phyloP scores from a whole-genome alignment of 2,329 filamentous ascomycete species.

The Hypoxylon sp. region DNA sequence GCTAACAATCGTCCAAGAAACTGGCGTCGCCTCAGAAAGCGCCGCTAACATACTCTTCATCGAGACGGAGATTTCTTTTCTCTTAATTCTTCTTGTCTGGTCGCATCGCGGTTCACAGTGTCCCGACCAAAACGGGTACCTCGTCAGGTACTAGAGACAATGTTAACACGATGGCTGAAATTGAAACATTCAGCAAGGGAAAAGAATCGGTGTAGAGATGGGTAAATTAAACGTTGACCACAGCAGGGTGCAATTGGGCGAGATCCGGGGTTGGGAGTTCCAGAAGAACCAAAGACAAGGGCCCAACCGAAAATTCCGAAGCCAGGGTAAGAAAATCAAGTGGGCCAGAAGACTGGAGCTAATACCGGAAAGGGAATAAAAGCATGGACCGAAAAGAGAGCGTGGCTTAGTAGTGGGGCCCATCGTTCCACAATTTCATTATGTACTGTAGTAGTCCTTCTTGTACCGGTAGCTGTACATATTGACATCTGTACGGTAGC shows the following conservation, averaged over 20 bases:
- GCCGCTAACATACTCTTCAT: constrained; percentile 27
- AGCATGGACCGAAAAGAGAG: constrained; percentile 28
- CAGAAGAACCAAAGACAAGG: constrained; percentile 27
- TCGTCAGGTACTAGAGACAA: constrained; percentile 6
- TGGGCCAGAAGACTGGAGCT: constrained; percentile 10
- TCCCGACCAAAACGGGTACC: constrained; percentile 4
- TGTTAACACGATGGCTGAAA: constrained; percentile 4
- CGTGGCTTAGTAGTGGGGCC: constrained; percentile 34
- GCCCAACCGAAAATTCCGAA: constrained; percentile 34
- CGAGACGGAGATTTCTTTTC: constrained; percentile 32
- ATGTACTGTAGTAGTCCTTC: constrained; percentile 3
- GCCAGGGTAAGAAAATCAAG: constrained; percentile 10
- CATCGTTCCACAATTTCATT: constrained; percentile 1
- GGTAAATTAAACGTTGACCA: constrained; percentile 43
- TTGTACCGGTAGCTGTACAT: too few relatives aligned
- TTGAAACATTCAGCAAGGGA: constrained; percentile 31
- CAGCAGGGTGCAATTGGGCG: constrained; percentile 40
- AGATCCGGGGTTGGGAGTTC: constrained; percentile 37
- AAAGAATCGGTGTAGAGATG: constrained; percentile 47
- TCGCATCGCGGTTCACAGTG: constrained; percentile 18
- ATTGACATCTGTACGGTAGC: too few relatives aligned
- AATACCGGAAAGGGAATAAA: constrained; percentile 25
- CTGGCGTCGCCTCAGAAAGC: constrained; percentile 38
- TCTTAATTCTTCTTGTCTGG: constrained; percentile 26
- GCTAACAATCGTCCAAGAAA: constrained; percentile 23